A percentile compares a stretch with the other conserved stretches of the same genome.
Evolutionary conservation across 352 stramenopile species (phyloP).

Genomic region (Phytophthora idaei): DNA sequence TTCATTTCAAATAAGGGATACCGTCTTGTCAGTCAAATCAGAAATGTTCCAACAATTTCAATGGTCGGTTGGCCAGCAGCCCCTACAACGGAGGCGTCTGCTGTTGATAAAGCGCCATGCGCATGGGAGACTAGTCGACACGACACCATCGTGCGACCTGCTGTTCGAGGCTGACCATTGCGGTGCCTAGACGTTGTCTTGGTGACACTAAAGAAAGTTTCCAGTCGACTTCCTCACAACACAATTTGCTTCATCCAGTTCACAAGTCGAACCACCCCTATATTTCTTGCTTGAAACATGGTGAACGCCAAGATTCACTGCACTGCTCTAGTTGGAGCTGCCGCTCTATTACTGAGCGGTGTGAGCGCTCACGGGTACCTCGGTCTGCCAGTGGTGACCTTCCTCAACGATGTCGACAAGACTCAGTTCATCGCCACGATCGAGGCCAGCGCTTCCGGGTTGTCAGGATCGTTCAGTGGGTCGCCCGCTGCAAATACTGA

Average conservation of each 20-base stretch:
- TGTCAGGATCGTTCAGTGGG: constrained; percentile 32
- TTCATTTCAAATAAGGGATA: constrained; percentile 6
- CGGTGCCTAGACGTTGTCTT: neutral
- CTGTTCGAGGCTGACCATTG: constrained; percentile 1
- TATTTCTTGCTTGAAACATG: constrained; percentile 2
- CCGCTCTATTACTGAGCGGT: constrained; percentile 16
- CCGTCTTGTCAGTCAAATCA: constrained; percentile 34
- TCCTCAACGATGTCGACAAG: constrained; percentile 35
- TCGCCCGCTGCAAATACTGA: constrained; percentile 31
- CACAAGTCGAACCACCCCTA: constrained; percentile 4
- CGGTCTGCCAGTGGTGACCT: constrained; percentile 28
- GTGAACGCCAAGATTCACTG: constrained; percentile 18
- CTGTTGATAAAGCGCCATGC: constrained; percentile 27
- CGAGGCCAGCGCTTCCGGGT: constrained; percentile 31
- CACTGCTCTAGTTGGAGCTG: constrained; percentile 10
- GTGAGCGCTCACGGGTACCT: constrained; percentile 46
- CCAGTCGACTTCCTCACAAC: constrained; percentile 27
- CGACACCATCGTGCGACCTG: constrained; percentile 16
- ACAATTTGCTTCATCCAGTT: constrained; percentile 24
- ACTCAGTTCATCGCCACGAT: constrained; percentile 54
- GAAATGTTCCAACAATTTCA: constrained; percentile 24
- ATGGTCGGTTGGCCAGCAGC: constrained; percentile 9
- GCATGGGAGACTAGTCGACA: constrained; percentile 15
- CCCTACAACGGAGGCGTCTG: constrained; percentile 23
- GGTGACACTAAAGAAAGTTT: neutral